These are phyloP conservation scores for Metarhizium album DNA, from an alignment of 2,329 filamentous ascomycete species.

Conservation along the genomic window DNA sequence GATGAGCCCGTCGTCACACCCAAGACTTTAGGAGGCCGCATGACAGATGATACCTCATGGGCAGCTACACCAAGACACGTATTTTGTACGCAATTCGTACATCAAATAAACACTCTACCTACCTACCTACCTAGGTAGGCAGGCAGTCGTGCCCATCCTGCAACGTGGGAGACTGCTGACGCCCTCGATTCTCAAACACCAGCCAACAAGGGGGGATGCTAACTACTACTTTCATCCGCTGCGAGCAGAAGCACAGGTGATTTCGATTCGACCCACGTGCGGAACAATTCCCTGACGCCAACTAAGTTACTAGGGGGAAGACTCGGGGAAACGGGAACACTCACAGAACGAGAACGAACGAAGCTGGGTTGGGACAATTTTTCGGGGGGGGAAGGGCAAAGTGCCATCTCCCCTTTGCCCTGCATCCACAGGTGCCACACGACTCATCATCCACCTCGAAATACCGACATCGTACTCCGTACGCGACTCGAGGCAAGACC, in stretches of 20 bases:
- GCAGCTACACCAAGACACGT: neutral
- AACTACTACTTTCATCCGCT: neutral
- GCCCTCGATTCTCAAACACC: neutral
- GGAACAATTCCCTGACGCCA: neutral
- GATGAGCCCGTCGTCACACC: neutral
- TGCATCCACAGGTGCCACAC: neutral
- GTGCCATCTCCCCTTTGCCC: too few relatives aligned
- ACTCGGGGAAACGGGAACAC: neutral
- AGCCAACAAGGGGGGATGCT: neutral
- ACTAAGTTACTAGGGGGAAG: neutral
- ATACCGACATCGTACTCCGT: neutral
- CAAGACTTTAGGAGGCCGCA: neutral
- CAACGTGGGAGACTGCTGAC: neutral
- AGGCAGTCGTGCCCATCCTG: neutral
- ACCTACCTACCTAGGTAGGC: neutral
- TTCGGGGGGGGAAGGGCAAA: too few relatives aligned
- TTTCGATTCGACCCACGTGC: neutral
- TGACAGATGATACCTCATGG: neutral
- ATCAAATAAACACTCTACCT: neutral
- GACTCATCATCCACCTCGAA: neutral
- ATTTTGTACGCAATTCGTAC: neutral
- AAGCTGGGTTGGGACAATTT: too few relatives aligned
- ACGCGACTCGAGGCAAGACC: neutral
- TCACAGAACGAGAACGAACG: neutral
- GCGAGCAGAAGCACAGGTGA: neutral